Conservation (phyloP, 2,329 filamentous ascomycete genomes). For the Sarocladiaceae sp. region DNA sequence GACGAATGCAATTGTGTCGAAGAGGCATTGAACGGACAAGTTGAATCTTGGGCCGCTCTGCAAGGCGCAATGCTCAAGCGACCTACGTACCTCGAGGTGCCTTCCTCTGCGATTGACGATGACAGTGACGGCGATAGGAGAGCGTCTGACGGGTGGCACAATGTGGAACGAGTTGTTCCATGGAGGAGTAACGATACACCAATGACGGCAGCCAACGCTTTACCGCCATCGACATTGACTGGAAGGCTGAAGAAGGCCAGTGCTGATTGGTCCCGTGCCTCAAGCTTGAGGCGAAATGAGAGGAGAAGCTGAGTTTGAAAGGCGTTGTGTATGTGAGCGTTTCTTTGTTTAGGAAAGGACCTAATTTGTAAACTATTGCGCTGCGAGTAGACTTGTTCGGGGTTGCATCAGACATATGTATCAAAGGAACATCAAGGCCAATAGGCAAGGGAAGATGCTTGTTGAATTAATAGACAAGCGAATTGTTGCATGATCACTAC, state of each 20-base stretch:
- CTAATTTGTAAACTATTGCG: too few relatives aligned
- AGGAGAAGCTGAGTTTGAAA: constrained; percentile 12
- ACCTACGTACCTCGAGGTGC: constrained; percentile 19
- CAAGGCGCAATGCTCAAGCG: constrained; percentile 29
- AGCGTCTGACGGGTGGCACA: constrained; percentile 32
- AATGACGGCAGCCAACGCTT: constrained; percentile 22
- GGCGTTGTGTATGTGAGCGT: neutral
- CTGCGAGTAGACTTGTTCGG: too few relatives aligned
- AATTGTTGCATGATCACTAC: too few relatives aligned
- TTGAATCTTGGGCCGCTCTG: constrained; percentile 57
- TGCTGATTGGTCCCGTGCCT: constrained; percentile 41
- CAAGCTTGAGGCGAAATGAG: constrained; percentile 32
- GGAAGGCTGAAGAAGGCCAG: constrained; percentile 47
- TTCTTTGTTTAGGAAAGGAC: neutral
- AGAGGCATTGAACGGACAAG: constrained; percentile 51
- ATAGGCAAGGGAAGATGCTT: too few relatives aligned
- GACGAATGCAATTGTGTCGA: constrained; percentile 61
- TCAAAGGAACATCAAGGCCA: too few relatives aligned
- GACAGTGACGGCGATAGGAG: constrained; percentile 27
- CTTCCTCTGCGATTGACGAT: constrained; percentile 22
- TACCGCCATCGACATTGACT: constrained; percentile 37
- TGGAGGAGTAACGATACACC: constrained; percentile 10
- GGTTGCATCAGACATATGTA: too few relatives aligned
- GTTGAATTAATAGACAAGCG: too few relatives aligned
- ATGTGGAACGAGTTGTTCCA: constrained; percentile 19